phyloP scores from a whole-genome alignment of 2,329 filamentous ascomycete genomes.

The Monilinia fructicola region DNA sequence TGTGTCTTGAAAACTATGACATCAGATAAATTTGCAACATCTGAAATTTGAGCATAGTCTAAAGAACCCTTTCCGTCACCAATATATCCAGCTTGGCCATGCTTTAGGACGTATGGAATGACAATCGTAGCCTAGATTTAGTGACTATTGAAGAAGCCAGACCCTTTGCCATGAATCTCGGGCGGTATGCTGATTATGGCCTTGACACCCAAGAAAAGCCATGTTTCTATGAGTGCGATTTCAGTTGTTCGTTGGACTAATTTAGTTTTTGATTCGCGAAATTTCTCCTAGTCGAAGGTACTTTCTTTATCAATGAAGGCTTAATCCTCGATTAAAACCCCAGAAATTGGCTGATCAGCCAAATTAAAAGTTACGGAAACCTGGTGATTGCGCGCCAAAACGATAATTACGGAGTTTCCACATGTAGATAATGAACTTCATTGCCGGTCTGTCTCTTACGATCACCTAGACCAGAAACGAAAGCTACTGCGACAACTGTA shows the following conservation, averaged over 20 bases:
- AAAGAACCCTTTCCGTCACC: constrained; percentile 43
- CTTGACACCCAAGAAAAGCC: constrained; percentile 44
- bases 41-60: constrained; percentile 48
- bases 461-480: constrained; percentile 47
- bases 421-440: constrained; percentile 45
- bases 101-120: constrained; percentile 37
- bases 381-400: constrained; percentile 25
- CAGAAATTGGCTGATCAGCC: constrained; percentile 44
- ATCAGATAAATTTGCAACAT: constrained; percentile 46
- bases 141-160: constrained; percentile 44
- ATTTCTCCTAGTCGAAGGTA: constrained; percentile 45
- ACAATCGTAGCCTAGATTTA: constrained; percentile 45
- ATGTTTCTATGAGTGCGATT: constrained; percentile 45
- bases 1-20: constrained; percentile 42
- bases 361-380: constrained; percentile 48
- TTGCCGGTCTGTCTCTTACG: constrained; percentile 42
- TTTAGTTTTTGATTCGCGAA: constrained; percentile 41
- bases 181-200: constrained; percentile 50
- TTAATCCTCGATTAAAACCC: constrained; percentile 36
- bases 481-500: constrained; percentile 41
- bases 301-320: constrained; percentile 48
- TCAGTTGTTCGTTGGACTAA: constrained; percentile 50
- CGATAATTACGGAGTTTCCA: constrained; percentile 20
- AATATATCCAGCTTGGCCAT: constrained; percentile 39
- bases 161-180: constrained; percentile 48